These are phyloP conservation scores for Staphylotrichum tortipilum DNA, from an alignment of 495 filamentous ascomycete species.

Conservation along the genomic window DNA sequence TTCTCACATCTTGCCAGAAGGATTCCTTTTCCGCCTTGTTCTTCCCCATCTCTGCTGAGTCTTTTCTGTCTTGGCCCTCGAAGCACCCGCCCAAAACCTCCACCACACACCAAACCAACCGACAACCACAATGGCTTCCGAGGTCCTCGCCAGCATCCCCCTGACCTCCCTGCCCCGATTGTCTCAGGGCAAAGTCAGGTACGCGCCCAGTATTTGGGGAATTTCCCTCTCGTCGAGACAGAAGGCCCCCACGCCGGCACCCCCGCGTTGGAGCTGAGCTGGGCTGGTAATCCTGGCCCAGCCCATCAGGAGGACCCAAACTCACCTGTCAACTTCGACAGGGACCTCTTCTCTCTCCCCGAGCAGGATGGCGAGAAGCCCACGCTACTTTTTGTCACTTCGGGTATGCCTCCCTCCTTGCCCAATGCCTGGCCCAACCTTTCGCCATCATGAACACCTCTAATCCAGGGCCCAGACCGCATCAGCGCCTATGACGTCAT, in stretches of 20 bases:
- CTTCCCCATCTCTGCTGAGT: too few relatives aligned
- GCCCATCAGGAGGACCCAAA: background rate
- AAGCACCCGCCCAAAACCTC: background rate
- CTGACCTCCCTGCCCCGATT: constrained; percentile 1
- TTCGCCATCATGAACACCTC: too few relatives aligned
- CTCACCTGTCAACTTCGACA: background rate
- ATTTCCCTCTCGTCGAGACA: background rate
- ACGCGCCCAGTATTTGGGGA: constrained; percentile 22
- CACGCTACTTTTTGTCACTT: constrained; percentile 75
- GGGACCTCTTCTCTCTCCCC: constrained; percentile 44
- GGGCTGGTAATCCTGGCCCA: background rate
- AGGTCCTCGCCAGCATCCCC: constrained; percentile 2
- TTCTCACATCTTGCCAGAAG: too few relatives aligned
- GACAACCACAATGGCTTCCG: background rate
- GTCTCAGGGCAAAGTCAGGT: constrained; percentile 61
- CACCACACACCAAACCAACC: background rate
- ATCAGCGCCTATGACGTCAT: constrained; percentile 95
- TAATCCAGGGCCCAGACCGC: constrained; percentile 65
- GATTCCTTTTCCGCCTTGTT: too few relatives aligned
- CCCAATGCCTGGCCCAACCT: background rate
- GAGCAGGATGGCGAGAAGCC: constrained; percentile 60
- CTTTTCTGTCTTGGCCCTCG: too few relatives aligned
- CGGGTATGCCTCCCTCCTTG: background rate
- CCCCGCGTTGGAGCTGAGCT: too few relatives aligned
- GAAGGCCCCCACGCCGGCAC: too few relatives aligned